A percentile compares a stretch with the other conserved stretches of the same genome.
phyloP scores from a whole-genome alignment of 768 basidiomycete genomes.

The Hericium erinaceus region DNA sequence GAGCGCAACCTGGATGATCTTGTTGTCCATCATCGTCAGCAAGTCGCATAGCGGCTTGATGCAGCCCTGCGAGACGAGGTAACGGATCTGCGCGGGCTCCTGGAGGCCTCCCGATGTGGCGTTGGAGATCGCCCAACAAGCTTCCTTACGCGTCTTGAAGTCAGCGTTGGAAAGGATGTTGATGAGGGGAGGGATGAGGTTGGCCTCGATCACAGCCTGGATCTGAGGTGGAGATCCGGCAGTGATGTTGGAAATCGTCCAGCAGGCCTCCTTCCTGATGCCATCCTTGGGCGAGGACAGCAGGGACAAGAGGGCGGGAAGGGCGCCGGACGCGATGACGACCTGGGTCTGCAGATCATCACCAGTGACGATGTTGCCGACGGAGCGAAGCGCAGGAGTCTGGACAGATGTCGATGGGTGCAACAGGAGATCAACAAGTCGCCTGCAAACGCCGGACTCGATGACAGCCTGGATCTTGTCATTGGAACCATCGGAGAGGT shows the following conservation, averaged over 20 bases:
- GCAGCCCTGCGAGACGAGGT: conserved; percentile 95
- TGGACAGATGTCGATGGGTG: conserved; percentile 92
- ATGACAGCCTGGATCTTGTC: conserved; percentile 99
- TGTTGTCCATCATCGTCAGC: conserved; percentile 98
- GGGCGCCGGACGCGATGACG: conserved; percentile 94
- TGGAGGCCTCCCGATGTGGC: conserved; percentile 96
- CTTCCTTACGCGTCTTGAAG: conserved; percentile 99
- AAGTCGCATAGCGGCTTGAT: conserved; percentile 98
- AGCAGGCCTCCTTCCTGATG: conserved; percentile 98
- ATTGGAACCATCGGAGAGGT: conserved; percentile 96
- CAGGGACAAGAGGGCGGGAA: conserved; percentile 87
- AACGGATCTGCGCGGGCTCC: conserved; percentile 94
- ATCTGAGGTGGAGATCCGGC: conserved; percentile 97
- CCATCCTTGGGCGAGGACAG: conserved; percentile 97
- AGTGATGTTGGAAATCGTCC: conserved; percentile 99
- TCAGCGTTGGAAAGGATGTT: conserved; percentile 97
- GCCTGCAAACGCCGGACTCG: conserved; percentile 94
- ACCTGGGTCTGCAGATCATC: conserved; percentile 99
- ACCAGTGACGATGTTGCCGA: conserved; percentile 98
- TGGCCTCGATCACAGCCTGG: conserved; percentile 94
- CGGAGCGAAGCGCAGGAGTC: conserved; percentile 95
- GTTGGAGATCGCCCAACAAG: conserved; percentile 99
- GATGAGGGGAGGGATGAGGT: conserved; percentile 96
- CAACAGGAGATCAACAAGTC: conserved; percentile 96
- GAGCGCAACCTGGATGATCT: conserved; percentile 96